A percentile compares a stretch with the other conserved stretches of the same genome.
These are phyloP conservation scores for Mycothermus thermophilus DNA, from an alignment of 495 filamentous ascomycete species.

Conservation along the genomic window DNA sequence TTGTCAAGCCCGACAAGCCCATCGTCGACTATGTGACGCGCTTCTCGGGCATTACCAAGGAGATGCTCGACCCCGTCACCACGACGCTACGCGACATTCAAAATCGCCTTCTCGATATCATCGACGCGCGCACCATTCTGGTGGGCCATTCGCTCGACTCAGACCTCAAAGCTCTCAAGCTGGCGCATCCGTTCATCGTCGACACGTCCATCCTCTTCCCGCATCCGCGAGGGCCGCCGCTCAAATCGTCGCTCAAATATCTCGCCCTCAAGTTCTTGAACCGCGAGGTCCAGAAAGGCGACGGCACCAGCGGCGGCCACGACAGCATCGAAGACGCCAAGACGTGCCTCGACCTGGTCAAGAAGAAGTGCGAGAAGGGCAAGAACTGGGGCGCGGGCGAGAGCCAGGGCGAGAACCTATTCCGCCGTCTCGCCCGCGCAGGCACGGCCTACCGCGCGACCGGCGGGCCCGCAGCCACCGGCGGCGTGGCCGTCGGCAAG, in stretches of 20 bases:
- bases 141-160: constrained; percentile 87
- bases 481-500: constrained; percentile 39
- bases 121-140: constrained; percentile 65
- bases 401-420: constrained; percentile 65
- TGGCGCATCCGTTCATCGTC: constrained; percentile 84
- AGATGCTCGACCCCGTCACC: constrained; percentile 63
- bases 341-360: constrained; percentile 82
- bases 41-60: constrained; percentile 80
- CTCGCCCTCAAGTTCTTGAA: constrained; percentile 65
- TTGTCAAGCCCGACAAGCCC: constrained; percentile 76
- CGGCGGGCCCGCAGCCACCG: constrained; percentile 33
- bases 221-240: constrained; percentile 29
- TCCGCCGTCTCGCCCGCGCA: constrained; percentile 59
- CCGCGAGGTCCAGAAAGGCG: constrained; percentile 73
- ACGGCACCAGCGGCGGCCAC: constrained; percentile 48
- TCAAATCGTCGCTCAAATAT: constrained; percentile 69
- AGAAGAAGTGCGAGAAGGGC: constrained; percentile 88
- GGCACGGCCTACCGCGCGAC: constrained; percentile 38
- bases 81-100: constrained; percentile 82
- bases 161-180: constrained; percentile 66
- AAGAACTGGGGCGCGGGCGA: constrained; percentile 68
- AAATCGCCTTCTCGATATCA: constrained; percentile 50
- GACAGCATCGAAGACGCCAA: constrained; percentile 85
- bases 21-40: constrained; percentile 84
- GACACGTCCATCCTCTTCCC: constrained; percentile 82